Base-by-base conservation (phyloP, 371 early-diverging fungal species). In the Massospora cicadina region DNA sequence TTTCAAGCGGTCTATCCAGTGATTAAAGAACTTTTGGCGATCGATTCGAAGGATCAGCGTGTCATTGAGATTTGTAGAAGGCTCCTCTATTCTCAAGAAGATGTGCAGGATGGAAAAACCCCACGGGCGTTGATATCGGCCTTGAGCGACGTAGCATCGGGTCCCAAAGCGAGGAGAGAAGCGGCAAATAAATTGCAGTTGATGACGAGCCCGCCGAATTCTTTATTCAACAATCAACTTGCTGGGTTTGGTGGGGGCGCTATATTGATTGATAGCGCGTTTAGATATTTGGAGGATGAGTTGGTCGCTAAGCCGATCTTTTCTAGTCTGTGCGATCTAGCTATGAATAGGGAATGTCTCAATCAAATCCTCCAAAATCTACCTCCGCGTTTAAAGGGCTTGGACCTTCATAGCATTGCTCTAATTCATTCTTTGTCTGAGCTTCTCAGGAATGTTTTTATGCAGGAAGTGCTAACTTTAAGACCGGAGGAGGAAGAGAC, bases 151-250 rank as follows among this genome's bases (percentile, higher is more conserved):
- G 10, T 10, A 43, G 17, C 43, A 10, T 5, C 43, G 10, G 43
- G 10, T 43, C 43, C 43, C 17, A 17, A 43, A 43, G 43, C 43
- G 17, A 43, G 43, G 17, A 43, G 17, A 17, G 58, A 57, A 57
- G 58, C 58, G 7, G 58, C 28, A 3, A 23, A 57, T 23, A 57
- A 57, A 26, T n/a, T 57, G 26, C 23, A 12, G 26, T 23, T 23
- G 28, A 10, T 57, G 26, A 57, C 23, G 10, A 25, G 25, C 28
- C 58, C 17, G 28, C 1, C 58, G 26, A 57, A 3, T 27, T 57
- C 58, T 25, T 17, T 57, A 12, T 57, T 57, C 58, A 27, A 25
- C 28, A 57, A 57, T n/a, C 58, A 57, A n/a, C 7, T 57, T 57
- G 28, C 23, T 12, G 58, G 26, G 28, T 27, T 57, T 57, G 28